Conservation (phyloP, 2,329 filamentous ascomycete genomes). For the Claviceps fusiformis region DNA sequence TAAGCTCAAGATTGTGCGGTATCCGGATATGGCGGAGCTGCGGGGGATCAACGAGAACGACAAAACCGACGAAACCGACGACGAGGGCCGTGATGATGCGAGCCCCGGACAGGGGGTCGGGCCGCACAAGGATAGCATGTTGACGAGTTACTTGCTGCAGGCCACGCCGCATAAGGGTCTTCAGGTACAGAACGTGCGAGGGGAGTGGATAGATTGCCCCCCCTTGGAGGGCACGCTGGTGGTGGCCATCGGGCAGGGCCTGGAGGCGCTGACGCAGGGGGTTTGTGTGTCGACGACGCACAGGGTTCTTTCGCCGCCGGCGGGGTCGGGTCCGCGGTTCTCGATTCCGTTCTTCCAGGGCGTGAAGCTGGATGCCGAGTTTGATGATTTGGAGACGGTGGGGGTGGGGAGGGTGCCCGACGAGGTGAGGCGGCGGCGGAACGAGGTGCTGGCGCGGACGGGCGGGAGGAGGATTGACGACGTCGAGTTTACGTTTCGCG, state of each 20-base stretch:
- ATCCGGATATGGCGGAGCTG: constrained; percentile 57
- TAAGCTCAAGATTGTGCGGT: constrained; percentile 83
- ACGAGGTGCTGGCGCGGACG: constrained; percentile 41
- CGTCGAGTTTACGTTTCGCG: constrained; percentile 76
- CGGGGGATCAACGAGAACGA: constrained; percentile 17
- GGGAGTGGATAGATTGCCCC: constrained; percentile 71
- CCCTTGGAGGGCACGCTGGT: constrained; percentile 67
- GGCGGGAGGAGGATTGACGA: constrained; percentile 51
- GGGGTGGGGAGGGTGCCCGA: constrained; percentile 47
- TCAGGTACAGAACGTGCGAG: constrained; percentile 68
- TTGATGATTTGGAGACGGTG: constrained; percentile 57
- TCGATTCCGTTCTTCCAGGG: constrained; percentile 84
- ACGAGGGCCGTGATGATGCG: constrained; percentile 16
- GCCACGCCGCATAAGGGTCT: constrained; percentile 62
- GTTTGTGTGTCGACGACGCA: constrained; percentile 76
- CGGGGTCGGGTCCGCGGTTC: constrained; percentile 59
- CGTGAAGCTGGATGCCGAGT: constrained; percentile 63
- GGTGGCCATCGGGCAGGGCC: constrained; percentile 74
- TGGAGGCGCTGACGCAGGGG: constrained; percentile 73
- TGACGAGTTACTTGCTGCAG: constrained; percentile 70
- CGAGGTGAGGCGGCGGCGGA: constrained; percentile 47
- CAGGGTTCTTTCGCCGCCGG: constrained; percentile 60
- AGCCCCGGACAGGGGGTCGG: constrained; percentile 49
- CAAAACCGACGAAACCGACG: neutral
- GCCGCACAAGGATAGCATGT: constrained; percentile 76